Conservation (phyloP, 176 grass and related monocot genomes). For the Bothriochloa decipiens region DNA sequence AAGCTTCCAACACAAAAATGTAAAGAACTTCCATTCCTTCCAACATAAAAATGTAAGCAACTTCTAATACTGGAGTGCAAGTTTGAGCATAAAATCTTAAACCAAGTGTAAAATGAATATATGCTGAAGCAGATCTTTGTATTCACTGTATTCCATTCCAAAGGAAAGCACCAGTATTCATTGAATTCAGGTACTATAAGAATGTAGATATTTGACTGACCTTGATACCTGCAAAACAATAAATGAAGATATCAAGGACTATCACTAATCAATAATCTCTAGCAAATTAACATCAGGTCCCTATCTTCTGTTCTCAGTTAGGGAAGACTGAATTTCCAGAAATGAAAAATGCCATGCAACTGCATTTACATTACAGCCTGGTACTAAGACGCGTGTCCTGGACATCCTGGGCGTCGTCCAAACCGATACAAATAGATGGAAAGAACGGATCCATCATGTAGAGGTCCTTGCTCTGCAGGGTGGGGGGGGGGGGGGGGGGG, state of each 20-base stretch:
- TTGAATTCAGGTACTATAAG: constrained; percentile 27
- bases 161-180: constrained; percentile 48
- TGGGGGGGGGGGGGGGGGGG: too few species aligned
- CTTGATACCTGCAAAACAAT: constrained; percentile 79
- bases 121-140: background rate
- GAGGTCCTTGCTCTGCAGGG: too few species aligned
- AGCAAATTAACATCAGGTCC: constrained; percentile 24
- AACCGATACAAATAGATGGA: too few species aligned
- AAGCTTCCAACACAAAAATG: constrained; percentile 5
- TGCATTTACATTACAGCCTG: background rate
- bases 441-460: too few species aligned
- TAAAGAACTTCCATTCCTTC: background rate
- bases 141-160: background rate
- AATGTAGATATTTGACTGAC: constrained; percentile 55
- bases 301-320: constrained; percentile 20
- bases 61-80: constrained; percentile 30
- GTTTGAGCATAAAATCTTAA: constrained; percentile 27
- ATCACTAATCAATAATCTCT: constrained; percentile 24
- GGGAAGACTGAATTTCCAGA: constrained; percentile 15
- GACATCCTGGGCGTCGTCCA: too few species aligned
- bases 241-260: background rate
- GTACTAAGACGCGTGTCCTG: too few species aligned
- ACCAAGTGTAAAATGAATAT: constrained; percentile 34
- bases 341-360: constrained; percentile 1
- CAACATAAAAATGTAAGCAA: constrained; percentile 5